Base-by-base conservation (phyloP, 2,329 filamentous ascomycete genomes). In the Penicillium sp. region DNA sequence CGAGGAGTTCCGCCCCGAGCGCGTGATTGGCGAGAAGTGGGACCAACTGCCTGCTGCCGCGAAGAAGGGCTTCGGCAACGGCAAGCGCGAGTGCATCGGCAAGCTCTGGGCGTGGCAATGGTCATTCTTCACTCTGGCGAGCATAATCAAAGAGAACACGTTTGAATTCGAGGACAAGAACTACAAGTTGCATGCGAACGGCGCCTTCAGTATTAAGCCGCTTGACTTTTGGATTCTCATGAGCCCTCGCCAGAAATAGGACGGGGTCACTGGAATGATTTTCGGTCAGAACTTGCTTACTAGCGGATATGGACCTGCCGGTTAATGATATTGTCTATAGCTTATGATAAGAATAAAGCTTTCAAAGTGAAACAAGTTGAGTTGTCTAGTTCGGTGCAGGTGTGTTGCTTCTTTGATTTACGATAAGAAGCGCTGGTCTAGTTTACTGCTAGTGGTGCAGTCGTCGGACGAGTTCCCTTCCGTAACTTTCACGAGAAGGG, bases 21-120 rank as follows among this genome's bases (percentile, higher is more conserved):
- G 85, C 10, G 86, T 88, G 81, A 64, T 83, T 0, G 81, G 85
- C 29, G 83, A 83, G n/a, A 75, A 77, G 24, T 88, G 86, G 60
- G 77, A 79, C 51, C 76, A 77, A 36, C 72, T 85, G 20, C 82
- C 79, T 14, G 76, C 77, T 26, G 79, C 79, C 48, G 74, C 74
- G 28, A 84, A 79, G 80, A 85, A 86, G 49, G 61, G 86, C 4
- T 89, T 89, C 57, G 86, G 86, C 1, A 85, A 85, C 49, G 85
- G 85, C 3, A 73, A 77, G 48, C 71, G 86, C 42, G 81, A 72
- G 1, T 90, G 85, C 56, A 87, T 88, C 50, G 86, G 86, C 2
- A 71, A 83, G 3, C 74, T 78, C 0, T 89, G 87, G 63, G 84
- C 85, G 1, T 85, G 81, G 81, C 85, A 89, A 61, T 86, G 89